These are phyloP conservation scores for Aspergillus baeticus DNA, from an alignment of 495 filamentous ascomycete genomes.

Conservation along the genomic window DNA sequence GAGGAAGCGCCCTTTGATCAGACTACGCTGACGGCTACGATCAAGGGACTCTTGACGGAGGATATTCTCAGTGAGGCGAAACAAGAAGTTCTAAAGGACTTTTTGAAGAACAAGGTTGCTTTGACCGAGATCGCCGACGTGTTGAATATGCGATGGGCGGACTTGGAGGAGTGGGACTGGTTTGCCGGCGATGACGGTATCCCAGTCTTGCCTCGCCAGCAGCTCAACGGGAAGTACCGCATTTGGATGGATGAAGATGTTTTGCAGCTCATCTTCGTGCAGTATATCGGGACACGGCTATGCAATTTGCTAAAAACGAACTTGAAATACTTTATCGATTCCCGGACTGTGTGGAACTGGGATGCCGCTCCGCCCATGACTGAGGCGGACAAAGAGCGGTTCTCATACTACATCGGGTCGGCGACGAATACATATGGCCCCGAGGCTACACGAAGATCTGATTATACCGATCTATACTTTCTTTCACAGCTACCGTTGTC, in stretches of 20 bases:
- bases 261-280: slow-evolving; percentile 59
- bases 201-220: slow-evolving; percentile 46
- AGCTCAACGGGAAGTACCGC: slow-evolving; percentile 53
- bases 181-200: slow-evolving; percentile 41
- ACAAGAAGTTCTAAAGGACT: slow-evolving; percentile 49
- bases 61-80: slow-evolving; percentile 58
- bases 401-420: slow-evolving; percentile 25
- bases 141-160: slow-evolving; percentile 57
- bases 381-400: slow-evolving; percentile 19
- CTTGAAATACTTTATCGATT: slow-evolving; percentile 41
- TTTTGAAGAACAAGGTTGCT: slow-evolving; percentile 47
- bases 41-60: slow-evolving; percentile 48
- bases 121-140: slow-evolving; percentile 57
- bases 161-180: slow-evolving; percentile 57
- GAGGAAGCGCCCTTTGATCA: slow-evolving; percentile 36
- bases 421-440: neutral
- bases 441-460: slow-evolving; percentile 21
- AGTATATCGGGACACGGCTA: slow-evolving; percentile 57
- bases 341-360: slow-evolving; percentile 43
- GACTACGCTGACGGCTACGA: slow-evolving; percentile 35
- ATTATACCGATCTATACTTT: slow-evolving; percentile 39
- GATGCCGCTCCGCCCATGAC: slow-evolving; percentile 19
- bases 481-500: slow-evolving; percentile 38
- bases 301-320: slow-evolving; percentile 48
- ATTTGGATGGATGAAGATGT: slow-evolving; percentile 62